These are phyloP conservation scores for Fraxinus velutina DNA, from an alignment of 305 asterid genomes.

Conservation along the genomic window DNA sequence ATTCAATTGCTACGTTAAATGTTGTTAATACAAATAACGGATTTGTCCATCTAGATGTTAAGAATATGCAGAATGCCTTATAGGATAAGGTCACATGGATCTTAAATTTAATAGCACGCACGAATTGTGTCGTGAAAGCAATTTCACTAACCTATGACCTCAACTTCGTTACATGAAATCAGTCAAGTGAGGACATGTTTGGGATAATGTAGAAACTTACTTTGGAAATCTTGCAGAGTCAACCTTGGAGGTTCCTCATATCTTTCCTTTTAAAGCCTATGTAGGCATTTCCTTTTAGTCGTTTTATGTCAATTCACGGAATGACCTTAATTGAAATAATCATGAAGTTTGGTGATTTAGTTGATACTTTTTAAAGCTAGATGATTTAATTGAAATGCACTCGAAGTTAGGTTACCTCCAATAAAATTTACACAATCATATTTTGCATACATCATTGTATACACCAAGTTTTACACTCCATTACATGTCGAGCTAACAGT, in stretches of 20 bases:
- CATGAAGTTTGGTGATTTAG: neutral
- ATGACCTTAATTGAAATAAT: neutral
- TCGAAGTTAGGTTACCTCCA: neutral
- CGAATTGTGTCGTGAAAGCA: neutral
- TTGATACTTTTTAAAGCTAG: neutral
- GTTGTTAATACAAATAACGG: neutral
- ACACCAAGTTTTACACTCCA: neutral
- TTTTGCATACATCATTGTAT: too few species aligned
- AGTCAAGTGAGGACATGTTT: neutral
- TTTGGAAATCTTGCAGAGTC: neutral
- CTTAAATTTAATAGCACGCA: neutral
- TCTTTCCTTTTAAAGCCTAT: neutral
- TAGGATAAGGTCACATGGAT: neutral
- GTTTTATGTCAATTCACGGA: neutral
- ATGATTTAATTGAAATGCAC: neutral
- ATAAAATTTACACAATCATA: neutral
- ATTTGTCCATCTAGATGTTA: neutral
- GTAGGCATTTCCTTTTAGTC: neutral
- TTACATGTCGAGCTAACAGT: neutral
- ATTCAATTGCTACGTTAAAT: neutral
- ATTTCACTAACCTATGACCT: neutral
- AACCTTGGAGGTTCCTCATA: neutral
- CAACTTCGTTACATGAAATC: neutral
- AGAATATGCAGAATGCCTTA: neutral
- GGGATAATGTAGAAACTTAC: neutral